A percentile compares a stretch with the other conserved stretches of the same genome.
These are phyloP conservation scores for Teunomyces cretensis DNA, from an alignment of 805 yeast genomes.

Conservation along the genomic window DNA sequence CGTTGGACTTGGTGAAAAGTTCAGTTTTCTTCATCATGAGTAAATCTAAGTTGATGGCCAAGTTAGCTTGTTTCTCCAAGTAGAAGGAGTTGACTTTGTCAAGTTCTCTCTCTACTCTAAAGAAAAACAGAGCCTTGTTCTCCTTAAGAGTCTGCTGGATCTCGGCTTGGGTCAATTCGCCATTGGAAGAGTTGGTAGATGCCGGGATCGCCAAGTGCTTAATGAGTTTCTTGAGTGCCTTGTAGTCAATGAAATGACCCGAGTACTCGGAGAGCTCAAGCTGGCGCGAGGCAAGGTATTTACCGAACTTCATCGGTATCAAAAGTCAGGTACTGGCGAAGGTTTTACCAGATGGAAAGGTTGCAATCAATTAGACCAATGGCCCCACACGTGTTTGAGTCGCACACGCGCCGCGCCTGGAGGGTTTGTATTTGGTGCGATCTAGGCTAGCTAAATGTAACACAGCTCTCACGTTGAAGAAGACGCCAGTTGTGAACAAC, in stretches of 20 bases:
- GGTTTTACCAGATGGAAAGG: neutral
- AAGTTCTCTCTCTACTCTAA: constrained; percentile 87
- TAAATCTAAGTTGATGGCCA: constrained; percentile 75
- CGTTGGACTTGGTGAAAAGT: constrained; percentile 29
- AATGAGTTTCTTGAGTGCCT: constrained; percentile 87
- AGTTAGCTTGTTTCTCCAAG: constrained; percentile 85
- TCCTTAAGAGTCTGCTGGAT: constrained; percentile 63
- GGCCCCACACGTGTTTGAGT: constrained; percentile 8
- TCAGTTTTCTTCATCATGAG: constrained; percentile 69
- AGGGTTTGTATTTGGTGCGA: no score
- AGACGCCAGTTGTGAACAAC: no score
- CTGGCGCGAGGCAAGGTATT: constrained; percentile 90
- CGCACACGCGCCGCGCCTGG: constrained; percentile 3
- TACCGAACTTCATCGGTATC: constrained; percentile 80
- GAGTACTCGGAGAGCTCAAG: constrained; percentile 94
- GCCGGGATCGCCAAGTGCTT: constrained; percentile 65
- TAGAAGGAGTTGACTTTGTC: constrained; percentile 95
- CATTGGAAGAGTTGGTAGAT: constrained; percentile 16
- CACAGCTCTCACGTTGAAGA: neutral
- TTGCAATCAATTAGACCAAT: constrained; percentile 1
- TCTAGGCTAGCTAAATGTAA: no score
- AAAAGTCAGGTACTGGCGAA: neutral
- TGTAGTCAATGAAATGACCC: constrained; percentile 91
- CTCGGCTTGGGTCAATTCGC: constrained; percentile 20
- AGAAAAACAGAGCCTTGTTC: constrained; percentile 86